Conservation (phyloP, 331 rosid species). For the Dryas integrifolia region DNA sequence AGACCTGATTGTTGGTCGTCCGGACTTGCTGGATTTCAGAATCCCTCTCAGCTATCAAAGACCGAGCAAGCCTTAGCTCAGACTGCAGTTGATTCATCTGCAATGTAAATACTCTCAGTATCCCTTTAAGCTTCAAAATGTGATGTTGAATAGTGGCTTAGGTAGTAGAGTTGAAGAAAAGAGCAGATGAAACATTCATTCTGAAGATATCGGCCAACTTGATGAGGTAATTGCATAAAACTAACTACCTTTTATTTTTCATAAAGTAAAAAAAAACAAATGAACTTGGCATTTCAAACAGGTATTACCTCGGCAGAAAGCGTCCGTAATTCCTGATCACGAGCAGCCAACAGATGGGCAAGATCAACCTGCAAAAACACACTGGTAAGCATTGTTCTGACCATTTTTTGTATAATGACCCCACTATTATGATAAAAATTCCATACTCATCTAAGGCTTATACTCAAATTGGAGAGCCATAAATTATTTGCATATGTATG, state of each 20-base stretch:
- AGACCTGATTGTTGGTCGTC: slow-evolving; percentile 87
- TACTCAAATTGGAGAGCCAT: not conserved
- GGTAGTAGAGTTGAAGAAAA: slow-evolving; percentile 1
- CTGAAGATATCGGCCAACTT: not conserved
- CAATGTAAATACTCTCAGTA: slow-evolving; percentile 15
- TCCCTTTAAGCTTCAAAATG: not conserved
- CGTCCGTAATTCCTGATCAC: slow-evolving; percentile 95
- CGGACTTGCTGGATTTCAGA: slow-evolving; percentile 77
- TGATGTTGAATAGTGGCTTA: slow-evolving; percentile 1
- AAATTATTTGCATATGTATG: not conserved
- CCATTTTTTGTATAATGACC: not conserved
- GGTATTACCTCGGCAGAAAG: slow-evolving; percentile 86
- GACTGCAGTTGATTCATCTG: slow-evolving; percentile 94
- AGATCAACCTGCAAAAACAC: slow-evolving; percentile 84
- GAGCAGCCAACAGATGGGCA: slow-evolving; percentile 92
- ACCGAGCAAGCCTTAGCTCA: slow-evolving; percentile 92
- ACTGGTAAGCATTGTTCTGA: slow-evolving; percentile 18
- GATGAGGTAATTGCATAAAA: not conserved
- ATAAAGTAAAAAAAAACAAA: not conserved
- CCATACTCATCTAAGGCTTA: not conserved
- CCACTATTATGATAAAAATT: not conserved
- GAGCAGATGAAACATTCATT: not conserved
- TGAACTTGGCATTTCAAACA: not conserved
- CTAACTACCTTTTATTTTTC: not conserved
- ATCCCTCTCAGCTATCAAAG: slow-evolving; percentile 89